These are phyloP conservation scores for Yamadazyma atmosphaerica DNA, from an alignment of 1,139 yeast species.

Conservation along the genomic window DNA sequence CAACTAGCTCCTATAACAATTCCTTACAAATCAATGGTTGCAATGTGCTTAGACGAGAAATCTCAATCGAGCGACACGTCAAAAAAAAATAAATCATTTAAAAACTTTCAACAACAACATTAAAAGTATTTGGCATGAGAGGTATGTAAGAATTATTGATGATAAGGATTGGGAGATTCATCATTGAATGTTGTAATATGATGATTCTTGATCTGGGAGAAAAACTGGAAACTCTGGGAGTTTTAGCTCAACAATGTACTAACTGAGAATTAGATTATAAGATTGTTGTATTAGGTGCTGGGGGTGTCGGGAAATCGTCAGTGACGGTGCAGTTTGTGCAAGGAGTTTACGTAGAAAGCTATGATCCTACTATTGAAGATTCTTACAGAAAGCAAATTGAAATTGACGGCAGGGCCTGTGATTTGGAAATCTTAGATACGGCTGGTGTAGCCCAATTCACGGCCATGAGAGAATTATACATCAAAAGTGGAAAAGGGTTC, in stretches of 20 bases:
- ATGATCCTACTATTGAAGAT: constrained; percentile 56
- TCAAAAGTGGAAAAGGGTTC: constrained; percentile 84
- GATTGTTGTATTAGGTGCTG: constrained; percentile 53
- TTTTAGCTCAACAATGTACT: too few species aligned
- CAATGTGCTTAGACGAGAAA: constrained; percentile 1
- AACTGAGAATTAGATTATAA: constrained; percentile 35
- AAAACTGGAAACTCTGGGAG: too few species aligned
- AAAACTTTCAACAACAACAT: not conserved
- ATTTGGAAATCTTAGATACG: constrained; percentile 62
- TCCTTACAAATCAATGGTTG: too few species aligned
- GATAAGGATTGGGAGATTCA: too few species aligned
- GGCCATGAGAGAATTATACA: constrained; percentile 69
- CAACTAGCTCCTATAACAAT: too few species aligned
- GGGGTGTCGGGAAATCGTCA: constrained; percentile 54
- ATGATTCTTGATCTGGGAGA: too few species aligned
- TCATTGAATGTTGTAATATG: too few species aligned
- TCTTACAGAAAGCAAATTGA: constrained; percentile 91
- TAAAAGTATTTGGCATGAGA: constrained; percentile 9
- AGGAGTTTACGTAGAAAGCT: constrained; percentile 52
- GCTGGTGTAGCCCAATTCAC: constrained; percentile 57
- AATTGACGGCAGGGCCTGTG: constrained; percentile 89
- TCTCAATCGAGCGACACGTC: constrained; percentile 8
- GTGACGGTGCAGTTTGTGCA: constrained; percentile 53
- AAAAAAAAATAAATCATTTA: constrained; percentile 5
- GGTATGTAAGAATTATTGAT: constrained; percentile 13